These are phyloP conservation scores for Russula sp. DNA, from an alignment of 768 basidiomycete genomes.

Conservation along the genomic window DNA sequence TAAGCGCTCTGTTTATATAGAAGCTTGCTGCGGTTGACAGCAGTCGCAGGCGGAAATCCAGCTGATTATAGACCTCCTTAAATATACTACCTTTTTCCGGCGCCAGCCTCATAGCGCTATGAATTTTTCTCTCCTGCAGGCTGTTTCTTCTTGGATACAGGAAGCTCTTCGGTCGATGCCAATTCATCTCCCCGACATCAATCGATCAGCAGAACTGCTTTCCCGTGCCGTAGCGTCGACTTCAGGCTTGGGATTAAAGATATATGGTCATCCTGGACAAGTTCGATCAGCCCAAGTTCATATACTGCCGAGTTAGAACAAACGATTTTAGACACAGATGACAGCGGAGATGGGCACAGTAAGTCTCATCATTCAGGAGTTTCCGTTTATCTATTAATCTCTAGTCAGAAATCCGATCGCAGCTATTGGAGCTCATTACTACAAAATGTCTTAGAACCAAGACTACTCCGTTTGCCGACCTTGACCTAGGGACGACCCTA, in stretches of 20 bases:
- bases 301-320: slow-evolving; percentile 11
- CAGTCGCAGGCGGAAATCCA: slow-evolving; percentile 20
- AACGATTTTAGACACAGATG: neutral
- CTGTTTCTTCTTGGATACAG: slow-evolving; percentile 53
- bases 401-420: slow-evolving; percentile 8
- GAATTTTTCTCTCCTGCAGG: slow-evolving; percentile 58
- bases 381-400: neutral
- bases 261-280: slow-evolving; percentile 60
- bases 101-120: neutral
- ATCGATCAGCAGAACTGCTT: slow-evolving; percentile 43
- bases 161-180: slow-evolving; percentile 36
- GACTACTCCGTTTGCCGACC: neutral
- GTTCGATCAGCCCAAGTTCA: slow-evolving; percentile 13
- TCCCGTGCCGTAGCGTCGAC: slow-evolving; percentile 53
- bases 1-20: neutral
- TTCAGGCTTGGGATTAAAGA: slow-evolving; percentile 70
- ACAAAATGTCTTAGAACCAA: neutral
- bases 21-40: slow-evolving; percentile 1
- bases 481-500: neutral
- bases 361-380: neutral
- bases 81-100: slow-evolving; percentile 17
- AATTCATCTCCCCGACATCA: slow-evolving; percentile 37
- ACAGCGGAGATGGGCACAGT: slow-evolving; percentile 8
- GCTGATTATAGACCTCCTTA: slow-evolving; percentile 24
- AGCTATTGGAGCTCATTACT: neutral